A percentile compares a stretch with the other conserved stretches of the same genome.
Conservation (phyloP, 164 flowering plant species). For the Cinnamomum micranthum region DNA sequence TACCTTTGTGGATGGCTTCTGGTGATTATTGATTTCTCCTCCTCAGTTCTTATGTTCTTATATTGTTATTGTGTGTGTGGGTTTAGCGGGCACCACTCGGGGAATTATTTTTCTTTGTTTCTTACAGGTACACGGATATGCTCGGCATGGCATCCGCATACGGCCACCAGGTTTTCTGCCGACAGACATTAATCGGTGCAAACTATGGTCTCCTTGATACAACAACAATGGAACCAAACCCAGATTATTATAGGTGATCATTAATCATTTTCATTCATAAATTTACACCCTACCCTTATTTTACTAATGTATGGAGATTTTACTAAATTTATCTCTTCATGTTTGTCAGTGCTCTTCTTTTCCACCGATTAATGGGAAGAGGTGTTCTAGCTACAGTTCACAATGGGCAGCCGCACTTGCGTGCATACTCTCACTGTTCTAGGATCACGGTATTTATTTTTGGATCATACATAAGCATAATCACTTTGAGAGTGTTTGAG, state of each 20-base stretch:
- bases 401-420: background rate
- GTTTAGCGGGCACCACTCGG: background rate
- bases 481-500: no score
- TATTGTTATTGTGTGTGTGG: no score
- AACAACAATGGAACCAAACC: conserved; percentile 55
- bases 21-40: conserved; percentile 26
- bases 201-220: conserved; percentile 72
- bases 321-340: background rate
- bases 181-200: conserved; percentile 72
- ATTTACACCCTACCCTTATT: background rate
- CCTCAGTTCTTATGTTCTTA: background rate
- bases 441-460: no score
- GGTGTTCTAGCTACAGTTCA: conserved; percentile 34
- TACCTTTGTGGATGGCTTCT: conserved; percentile 55
- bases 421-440: no score
- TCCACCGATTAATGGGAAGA: conserved; percentile 76
- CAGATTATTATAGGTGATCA: conserved; percentile 65
- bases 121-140: conserved; percentile 66
- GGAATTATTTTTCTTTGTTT: background rate
- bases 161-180: conserved; percentile 55
- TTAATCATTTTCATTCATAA: background rate
- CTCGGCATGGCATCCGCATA: conserved; percentile 60
- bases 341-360: conserved; percentile 54
- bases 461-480: no score
- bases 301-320: no score